These are phyloP conservation scores for Thielaviopsis populi DNA, from an alignment of 2,329 filamentous ascomycete genomes.

Conservation along the genomic window DNA sequence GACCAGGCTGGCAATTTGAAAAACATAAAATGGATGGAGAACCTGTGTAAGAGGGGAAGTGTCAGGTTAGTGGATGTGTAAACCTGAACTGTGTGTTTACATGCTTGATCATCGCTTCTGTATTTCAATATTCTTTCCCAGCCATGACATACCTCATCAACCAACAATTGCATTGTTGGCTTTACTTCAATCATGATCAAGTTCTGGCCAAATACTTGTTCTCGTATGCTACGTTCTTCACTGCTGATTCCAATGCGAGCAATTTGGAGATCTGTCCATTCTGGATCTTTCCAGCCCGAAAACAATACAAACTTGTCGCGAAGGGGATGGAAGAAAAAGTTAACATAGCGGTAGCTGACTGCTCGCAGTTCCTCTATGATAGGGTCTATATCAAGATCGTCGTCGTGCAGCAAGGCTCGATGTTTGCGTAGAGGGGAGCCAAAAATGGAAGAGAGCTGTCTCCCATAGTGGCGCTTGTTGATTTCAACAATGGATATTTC, in stretches of 20 bases:
- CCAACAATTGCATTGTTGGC: conserved; percentile 61
- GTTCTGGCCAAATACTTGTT: conserved; percentile 78
- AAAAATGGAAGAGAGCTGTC: conserved; percentile 47
- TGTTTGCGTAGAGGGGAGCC: conserved; percentile 47
- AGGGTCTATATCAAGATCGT: conserved; percentile 59
- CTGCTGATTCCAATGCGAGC: conserved; percentile 70
- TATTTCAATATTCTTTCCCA: neutral
- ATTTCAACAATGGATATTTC: conserved; percentile 71
- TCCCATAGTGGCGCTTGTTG: conserved; percentile 37
- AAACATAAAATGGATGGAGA: conserved; percentile 92
- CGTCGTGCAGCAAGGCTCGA: conserved; percentile 37
- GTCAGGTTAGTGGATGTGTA: neutral
- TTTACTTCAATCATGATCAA: conserved; percentile 90
- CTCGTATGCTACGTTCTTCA: conserved; percentile 71
- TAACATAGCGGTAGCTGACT: conserved; percentile 86
- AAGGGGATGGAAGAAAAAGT: conserved; percentile 77
- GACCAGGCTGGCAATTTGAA: conserved; percentile 85
- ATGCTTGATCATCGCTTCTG: neutral
- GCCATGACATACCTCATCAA: conserved; percentile 55
- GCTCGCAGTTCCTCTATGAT: conserved; percentile 59
- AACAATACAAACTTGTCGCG: conserved; percentile 79
- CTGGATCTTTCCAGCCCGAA: conserved; percentile 85
- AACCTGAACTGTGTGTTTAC: neutral
- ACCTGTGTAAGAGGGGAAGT: conserved; percentile 35
- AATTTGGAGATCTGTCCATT: conserved; percentile 63